phyloP scores from a whole-genome alignment of 1,284 basidiomycete genomes.

The Trametes versicolor region DNA sequence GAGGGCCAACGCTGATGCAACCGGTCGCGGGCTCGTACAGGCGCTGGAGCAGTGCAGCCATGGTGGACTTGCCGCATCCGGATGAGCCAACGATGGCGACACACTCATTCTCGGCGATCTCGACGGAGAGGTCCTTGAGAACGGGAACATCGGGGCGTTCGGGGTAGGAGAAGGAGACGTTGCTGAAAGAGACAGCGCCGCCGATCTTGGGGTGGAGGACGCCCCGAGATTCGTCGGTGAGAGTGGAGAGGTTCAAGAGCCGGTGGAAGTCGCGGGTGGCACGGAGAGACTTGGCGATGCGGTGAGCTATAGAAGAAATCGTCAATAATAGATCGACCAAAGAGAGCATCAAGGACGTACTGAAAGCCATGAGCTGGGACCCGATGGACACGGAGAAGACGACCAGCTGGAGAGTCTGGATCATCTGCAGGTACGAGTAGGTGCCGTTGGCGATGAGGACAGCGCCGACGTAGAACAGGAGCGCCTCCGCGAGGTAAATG shows the following conservation, averaged over 20 bases:
- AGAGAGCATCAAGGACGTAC: constrained; percentile 57
- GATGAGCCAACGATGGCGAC: constrained; percentile 91
- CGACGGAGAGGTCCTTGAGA: constrained; percentile 72
- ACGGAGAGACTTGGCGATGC: constrained; percentile 81
- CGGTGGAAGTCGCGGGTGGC: constrained; percentile 84
- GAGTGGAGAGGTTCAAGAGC: constrained; percentile 67
- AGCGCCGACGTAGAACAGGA: constrained; percentile 92
- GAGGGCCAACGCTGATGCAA: constrained; percentile 64
- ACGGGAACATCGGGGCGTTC: constrained; percentile 79
- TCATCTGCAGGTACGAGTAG: constrained; percentile 89
- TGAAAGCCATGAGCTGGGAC: constrained; percentile 88
- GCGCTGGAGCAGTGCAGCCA: constrained; percentile 84
- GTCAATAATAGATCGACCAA: not conserved
- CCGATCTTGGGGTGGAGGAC: constrained; percentile 68
- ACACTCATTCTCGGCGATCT: constrained; percentile 76
- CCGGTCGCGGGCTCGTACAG: constrained; percentile 85
- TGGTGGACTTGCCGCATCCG: constrained; percentile 90
- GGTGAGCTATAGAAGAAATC: constrained; percentile 70
- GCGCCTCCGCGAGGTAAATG: constrained; percentile 89
- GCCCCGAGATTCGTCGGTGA: constrained; percentile 77
- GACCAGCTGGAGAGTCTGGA: constrained; percentile 90
- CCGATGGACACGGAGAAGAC: constrained; percentile 95
- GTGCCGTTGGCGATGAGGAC: constrained; percentile 83
- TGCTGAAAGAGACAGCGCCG: constrained; percentile 73
- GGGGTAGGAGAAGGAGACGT: constrained; percentile 87